phyloP scores from a whole-genome alignment of 805 yeast genomes.

The Ogataea trehaloabstinens region DNA sequence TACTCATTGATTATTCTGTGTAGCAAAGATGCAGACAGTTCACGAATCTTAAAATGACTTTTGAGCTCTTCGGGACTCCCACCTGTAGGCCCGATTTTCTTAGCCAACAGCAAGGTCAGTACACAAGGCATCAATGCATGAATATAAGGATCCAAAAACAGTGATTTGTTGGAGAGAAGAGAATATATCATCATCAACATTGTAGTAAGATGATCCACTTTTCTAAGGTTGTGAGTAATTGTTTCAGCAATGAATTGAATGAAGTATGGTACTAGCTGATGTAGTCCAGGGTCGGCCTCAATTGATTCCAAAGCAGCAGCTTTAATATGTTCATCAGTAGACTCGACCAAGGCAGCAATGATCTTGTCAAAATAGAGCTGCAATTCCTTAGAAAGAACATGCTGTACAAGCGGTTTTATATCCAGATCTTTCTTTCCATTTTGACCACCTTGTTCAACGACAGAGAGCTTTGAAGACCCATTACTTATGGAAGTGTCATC shows the following conservation, averaged over 20 bases:
- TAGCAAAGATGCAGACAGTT: slow-evolving; percentile 80
- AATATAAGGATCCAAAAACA: slow-evolving; percentile 91
- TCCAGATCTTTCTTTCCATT: slow-evolving; percentile 46
- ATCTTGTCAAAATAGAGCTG: slow-evolving; percentile 92
- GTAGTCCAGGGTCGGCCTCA: slow-evolving; percentile 91
- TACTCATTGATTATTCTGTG: slow-evolving; percentile 75
- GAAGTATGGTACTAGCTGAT: slow-evolving; percentile 93
- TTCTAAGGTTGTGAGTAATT: slow-evolving; percentile 80
- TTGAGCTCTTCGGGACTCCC: slow-evolving; percentile 21
- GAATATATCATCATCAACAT: slow-evolving; percentile 90
- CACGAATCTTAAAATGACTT: slow-evolving; percentile 65
- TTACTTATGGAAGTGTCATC: slow-evolving; percentile 34
- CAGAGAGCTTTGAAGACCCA: slow-evolving; percentile 27
- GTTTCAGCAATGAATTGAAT: slow-evolving; percentile 96
- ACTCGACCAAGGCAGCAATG: slow-evolving; percentile 69
- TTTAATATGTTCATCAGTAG: slow-evolving; percentile 54
- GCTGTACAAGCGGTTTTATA: slow-evolving; percentile 90
- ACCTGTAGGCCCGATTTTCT: slow-evolving; percentile 61
- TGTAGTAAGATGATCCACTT: slow-evolving; percentile 66
- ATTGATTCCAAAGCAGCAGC: slow-evolving; percentile 83
- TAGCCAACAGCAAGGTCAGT: slow-evolving; percentile 83
- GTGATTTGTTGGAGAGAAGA: slow-evolving; percentile 73
- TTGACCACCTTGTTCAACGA: slow-evolving; percentile 25
- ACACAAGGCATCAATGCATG: slow-evolving; percentile 98
- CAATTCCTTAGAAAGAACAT: slow-evolving; percentile 89